A percentile compares a stretch with the other conserved stretches of the same genome.
These are phyloP conservation scores for Calcarisporium arbuscula DNA, from an alignment of 2,329 filamentous ascomycete genomes.

Conservation along the genomic window DNA sequence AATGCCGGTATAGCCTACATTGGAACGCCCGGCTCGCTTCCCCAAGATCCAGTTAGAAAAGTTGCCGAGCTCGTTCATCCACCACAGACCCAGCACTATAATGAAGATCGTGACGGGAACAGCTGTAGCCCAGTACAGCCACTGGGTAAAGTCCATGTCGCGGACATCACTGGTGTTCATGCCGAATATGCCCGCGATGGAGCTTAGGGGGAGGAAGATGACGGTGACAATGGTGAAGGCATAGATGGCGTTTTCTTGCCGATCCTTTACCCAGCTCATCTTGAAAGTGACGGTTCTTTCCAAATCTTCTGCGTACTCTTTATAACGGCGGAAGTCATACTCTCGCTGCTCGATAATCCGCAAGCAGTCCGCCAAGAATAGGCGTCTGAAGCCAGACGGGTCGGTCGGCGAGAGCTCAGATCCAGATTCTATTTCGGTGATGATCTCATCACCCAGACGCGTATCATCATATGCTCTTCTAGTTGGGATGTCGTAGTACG, in stretches of 20 bases:
- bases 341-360: conserved; percentile 30
- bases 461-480: conserved; percentile 18
- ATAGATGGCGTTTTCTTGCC: conserved; percentile 41
- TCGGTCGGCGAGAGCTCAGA: conserved; percentile 30
- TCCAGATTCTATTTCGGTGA: conserved; percentile 20
- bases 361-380: conserved; percentile 33
- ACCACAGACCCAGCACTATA: conserved; percentile 32
- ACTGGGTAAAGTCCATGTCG: conserved; percentile 41
- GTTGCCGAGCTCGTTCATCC: conserved; percentile 36
- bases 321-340: conserved; percentile 23
- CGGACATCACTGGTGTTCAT: conserved; percentile 48
- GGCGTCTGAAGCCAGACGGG: conserved; percentile 28
- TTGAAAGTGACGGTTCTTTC: conserved; percentile 26
- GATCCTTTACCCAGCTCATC: conserved; percentile 34
- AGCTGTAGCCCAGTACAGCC: conserved; percentile 44
- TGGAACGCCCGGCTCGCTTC: conserved; percentile 4
- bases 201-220: conserved; percentile 40
- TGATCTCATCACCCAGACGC: conserved; percentile 14
- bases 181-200: conserved; percentile 43
- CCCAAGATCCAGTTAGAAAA: conserved; percentile 22
- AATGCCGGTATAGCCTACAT: neutral
- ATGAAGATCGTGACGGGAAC: conserved; percentile 38
- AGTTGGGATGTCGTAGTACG: no score
- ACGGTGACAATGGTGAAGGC: conserved; percentile 45
- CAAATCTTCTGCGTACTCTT: conserved; percentile 23